These are phyloP conservation scores for Microbotryum violaceum DNA, from an alignment of 1,284 basidiomycete species.

Conservation along the genomic window DNA sequence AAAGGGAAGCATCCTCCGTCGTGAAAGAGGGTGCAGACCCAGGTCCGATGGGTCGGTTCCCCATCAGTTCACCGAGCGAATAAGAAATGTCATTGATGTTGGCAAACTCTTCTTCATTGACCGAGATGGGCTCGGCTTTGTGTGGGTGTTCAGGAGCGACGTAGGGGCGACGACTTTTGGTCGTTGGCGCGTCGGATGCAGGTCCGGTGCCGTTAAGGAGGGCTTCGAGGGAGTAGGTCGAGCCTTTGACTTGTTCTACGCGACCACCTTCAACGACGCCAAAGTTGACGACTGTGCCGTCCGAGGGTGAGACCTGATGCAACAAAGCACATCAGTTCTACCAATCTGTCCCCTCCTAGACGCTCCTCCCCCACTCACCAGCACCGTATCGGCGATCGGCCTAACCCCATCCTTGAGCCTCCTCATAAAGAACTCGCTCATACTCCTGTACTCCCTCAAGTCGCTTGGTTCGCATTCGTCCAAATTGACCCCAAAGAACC, in stretches of 20 bases:
- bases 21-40: neutral
- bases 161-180: neutral
- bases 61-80: slow-evolving; percentile 66
- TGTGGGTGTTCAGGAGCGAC: slow-evolving; percentile 36
- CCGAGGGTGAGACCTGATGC: slow-evolving; percentile 75
- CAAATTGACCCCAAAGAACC: slow-evolving; percentile 85
- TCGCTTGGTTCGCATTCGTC: slow-evolving; percentile 79
- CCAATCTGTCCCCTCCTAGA: neutral
- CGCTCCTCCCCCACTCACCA: slow-evolving; percentile 51
- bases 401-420: slow-evolving; percentile 73
- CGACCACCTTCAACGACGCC: slow-evolving; percentile 71
- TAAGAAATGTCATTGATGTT: slow-evolving; percentile 97
- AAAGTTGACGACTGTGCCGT: slow-evolving; percentile 86
- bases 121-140: slow-evolving; percentile 49
- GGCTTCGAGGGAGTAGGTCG: slow-evolving; percentile 91
- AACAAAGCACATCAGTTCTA: neutral
- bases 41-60: slow-evolving; percentile 5
- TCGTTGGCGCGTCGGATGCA: slow-evolving; percentile 1
- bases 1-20: neutral
- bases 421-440: slow-evolving; percentile 89
- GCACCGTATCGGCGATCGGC: slow-evolving; percentile 62
- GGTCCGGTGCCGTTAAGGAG: slow-evolving; percentile 49
- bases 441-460: slow-evolving; percentile 69
- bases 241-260: slow-evolving; percentile 96
- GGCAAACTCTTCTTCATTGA: slow-evolving; percentile 83